Percentiles rank a stretch among this genome's conserved stretches.
Evolutionary conservation across 805 yeast species (phyloP).

Genomic region (Debaryomyces maramus): DNA sequence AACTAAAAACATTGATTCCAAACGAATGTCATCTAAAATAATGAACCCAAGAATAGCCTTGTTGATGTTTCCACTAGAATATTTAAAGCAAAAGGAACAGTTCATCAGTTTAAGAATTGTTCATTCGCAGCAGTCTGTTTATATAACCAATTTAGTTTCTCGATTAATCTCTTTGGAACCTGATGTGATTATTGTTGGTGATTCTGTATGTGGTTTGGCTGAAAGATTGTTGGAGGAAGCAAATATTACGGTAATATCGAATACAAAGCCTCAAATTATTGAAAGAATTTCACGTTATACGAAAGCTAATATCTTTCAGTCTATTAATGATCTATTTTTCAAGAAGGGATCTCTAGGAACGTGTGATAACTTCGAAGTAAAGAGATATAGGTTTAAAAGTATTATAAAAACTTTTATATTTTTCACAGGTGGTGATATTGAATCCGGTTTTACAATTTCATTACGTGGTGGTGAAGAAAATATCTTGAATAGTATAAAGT

Average conservation of each 20-base stretch:
- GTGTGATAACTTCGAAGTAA: slow-evolving; percentile 72
- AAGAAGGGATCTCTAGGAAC: slow-evolving; percentile 61
- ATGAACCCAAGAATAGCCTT: slow-evolving; percentile 73
- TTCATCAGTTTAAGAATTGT: slow-evolving; percentile 82
- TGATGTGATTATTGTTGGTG: slow-evolving; percentile 73
- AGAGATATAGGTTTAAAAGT: slow-evolving; percentile 58
- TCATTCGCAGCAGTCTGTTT: slow-evolving; percentile 84
- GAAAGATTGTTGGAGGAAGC: slow-evolving; percentile 67
- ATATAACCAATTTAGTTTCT: slow-evolving; percentile 74
- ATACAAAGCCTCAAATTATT: slow-evolving; percentile 78
- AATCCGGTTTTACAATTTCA: slow-evolving; percentile 80
- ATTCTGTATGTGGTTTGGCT: slow-evolving; percentile 81
- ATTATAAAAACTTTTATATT: slow-evolving; percentile 70
- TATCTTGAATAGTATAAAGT: slow-evolving; percentile 64
- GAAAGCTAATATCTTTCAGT: slow-evolving; percentile 78
- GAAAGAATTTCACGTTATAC: slow-evolving; percentile 77
- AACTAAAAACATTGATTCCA: slow-evolving; percentile 79
- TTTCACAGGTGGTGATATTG: slow-evolving; percentile 71
- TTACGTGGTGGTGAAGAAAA: slow-evolving; percentile 77
- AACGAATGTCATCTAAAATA: slow-evolving; percentile 68
- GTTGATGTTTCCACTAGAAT: slow-evolving; percentile 87
- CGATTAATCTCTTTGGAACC: slow-evolving; percentile 78
- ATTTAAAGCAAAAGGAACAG: slow-evolving; percentile 70
- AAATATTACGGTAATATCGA: slow-evolving; percentile 77
- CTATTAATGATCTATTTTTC: slow-evolving; percentile 81